Base-by-base conservation (phyloP, 2,329 filamentous ascomycete genomes). In the Neofusicoccum parvum region DNA sequence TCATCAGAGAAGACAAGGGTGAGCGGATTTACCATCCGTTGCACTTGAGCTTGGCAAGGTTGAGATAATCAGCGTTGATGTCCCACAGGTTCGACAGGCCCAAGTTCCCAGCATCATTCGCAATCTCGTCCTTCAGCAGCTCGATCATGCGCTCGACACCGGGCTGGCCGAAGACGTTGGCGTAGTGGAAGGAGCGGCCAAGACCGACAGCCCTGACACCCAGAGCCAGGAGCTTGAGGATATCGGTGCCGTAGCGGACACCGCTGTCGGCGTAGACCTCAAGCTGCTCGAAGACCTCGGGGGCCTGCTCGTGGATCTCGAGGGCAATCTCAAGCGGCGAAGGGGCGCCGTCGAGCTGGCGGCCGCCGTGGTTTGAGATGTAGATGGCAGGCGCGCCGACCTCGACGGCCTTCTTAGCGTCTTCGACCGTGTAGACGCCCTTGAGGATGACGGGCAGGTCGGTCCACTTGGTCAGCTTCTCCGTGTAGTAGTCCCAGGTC, bases 251-350 rank as follows among this genome's bases (percentile, higher is more conserved):
- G 58, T 78, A 79, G 14, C 78, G 72, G 3, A 80, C 75, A 62
- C 79, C 78, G 4, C 78, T 76, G 53, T 80, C 78, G 5, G 75
- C 77, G 56, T 74, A 78, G 11, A 81, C 76, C 56, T 80, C 79
- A 14, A 78, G 69, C 63, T 79, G 67, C 54, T 73, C 68, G 68
- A 80, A 79, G 20, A 81, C 72, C 15, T 77, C 73, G 0, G 78
- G 78, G 15, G 72, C 76, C n/a, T 75, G 66, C 14, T 86, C 88
- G 75, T 91, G 89, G 62, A 92, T 89, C 67, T 92, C 91, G 9
- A 92, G 86, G 3, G 90, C 90, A 59, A 94, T 87, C 71, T 95
- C 91, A 11, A 90, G 87, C 0, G 90, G 87, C 0, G 86, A 90
- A 0, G 90, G 88, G 2, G 84, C 81, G n/a, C 82, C 54, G 75